Conservation (phyloP, 2,329 filamentous ascomycete species). For the Blastomyces silverae region DNA sequence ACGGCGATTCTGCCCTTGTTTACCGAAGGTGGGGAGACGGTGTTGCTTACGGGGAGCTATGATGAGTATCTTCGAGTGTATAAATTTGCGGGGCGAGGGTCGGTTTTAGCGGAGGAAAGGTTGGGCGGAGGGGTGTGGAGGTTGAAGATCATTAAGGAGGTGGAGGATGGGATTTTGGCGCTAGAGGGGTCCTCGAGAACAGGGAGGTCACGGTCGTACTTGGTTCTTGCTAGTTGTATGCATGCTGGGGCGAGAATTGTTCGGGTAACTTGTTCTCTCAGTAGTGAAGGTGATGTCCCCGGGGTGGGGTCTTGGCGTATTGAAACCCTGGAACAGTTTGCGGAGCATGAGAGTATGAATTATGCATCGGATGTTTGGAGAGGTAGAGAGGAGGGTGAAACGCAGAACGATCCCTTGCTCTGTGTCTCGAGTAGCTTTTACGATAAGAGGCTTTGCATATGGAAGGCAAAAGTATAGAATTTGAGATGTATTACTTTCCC, state of each 20-base stretch:
- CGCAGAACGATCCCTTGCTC: conserved; percentile 22
- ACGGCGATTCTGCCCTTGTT: conserved; percentile 73
- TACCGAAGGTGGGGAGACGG: conserved; percentile 43
- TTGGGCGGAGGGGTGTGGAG: conserved; percentile 84
- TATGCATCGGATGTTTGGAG: conserved; percentile 65
- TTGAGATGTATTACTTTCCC: background rate
- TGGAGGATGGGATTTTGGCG: conserved; percentile 16
- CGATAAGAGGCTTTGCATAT: conserved; percentile 47
- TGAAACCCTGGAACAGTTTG: conserved; percentile 62
- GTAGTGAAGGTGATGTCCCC: conserved; percentile 33
- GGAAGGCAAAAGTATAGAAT: conserved; percentile 31
- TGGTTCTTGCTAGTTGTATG: conserved; percentile 86
- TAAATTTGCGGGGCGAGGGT: conserved; percentile 26
- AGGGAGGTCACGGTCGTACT: conserved; percentile 28
- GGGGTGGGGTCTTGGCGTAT: conserved; percentile 51
- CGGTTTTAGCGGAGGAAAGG: conserved; percentile 56
- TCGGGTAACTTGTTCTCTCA: conserved; percentile 31
- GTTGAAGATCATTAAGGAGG: conserved; percentile 50
- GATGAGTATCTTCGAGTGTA: conserved; percentile 72
- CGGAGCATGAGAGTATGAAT: conserved; percentile 90
- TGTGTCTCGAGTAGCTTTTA: conserved; percentile 50
- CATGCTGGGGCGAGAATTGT: conserved; percentile 73
- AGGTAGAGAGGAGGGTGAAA: conserved; percentile 17
- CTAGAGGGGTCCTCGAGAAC: background rate
- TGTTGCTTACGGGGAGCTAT: conserved; percentile 83